A percentile compares a stretch with the other conserved stretches of the same genome.
These are phyloP conservation scores for Pulveroboletus sp. DNA, from an alignment of 768 basidiomycete species.

Conservation along the genomic window DNA sequence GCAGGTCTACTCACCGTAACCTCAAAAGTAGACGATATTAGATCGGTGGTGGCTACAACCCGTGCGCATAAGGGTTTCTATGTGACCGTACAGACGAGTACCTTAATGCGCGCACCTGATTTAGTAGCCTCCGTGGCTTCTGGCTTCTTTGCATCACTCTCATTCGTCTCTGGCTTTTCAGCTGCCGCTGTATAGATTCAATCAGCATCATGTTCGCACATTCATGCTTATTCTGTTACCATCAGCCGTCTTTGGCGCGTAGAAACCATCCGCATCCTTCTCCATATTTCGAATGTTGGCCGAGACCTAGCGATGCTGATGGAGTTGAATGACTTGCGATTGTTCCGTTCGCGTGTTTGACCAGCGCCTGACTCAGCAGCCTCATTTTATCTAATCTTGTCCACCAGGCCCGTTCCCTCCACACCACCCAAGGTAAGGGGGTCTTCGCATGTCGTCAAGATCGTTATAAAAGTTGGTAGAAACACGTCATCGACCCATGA, in stretches of 20 bases:
- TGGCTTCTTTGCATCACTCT: slow-evolving; percentile 23
- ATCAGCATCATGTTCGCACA: slow-evolving; percentile 7
- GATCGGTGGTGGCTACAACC: slow-evolving; percentile 46
- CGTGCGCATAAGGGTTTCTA: not conserved
- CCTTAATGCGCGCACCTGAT: slow-evolving; percentile 19
- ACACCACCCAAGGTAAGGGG: slow-evolving; percentile 1
- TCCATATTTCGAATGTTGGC: slow-evolving; percentile 40
- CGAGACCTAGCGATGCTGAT: not conserved
- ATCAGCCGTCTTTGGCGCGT: slow-evolving; percentile 45
- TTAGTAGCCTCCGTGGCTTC: slow-evolving; percentile 16
- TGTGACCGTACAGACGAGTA: not conserved
- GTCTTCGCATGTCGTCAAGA: not conserved
- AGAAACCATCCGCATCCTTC: slow-evolving; percentile 81
- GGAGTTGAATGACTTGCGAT: not conserved
- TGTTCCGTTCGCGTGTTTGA: not conserved
- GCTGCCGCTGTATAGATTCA: slow-evolving; percentile 3
- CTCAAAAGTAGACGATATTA: slow-evolving; percentile 79
- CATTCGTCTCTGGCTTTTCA: slow-evolving; percentile 26
- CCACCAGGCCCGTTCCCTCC: not conserved
- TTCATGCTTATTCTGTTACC: slow-evolving; percentile 31
- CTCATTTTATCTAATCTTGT: slow-evolving; percentile 17
- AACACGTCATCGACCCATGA: slow-evolving; percentile 1
- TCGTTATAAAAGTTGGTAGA: not conserved
- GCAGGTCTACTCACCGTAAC: slow-evolving; percentile 54
- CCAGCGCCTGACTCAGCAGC: slow-evolving; percentile 23